phyloP scores from a whole-genome alignment of 202 grass and related monocot species.

The Schoenoplectus tabernaemontani region DNA sequence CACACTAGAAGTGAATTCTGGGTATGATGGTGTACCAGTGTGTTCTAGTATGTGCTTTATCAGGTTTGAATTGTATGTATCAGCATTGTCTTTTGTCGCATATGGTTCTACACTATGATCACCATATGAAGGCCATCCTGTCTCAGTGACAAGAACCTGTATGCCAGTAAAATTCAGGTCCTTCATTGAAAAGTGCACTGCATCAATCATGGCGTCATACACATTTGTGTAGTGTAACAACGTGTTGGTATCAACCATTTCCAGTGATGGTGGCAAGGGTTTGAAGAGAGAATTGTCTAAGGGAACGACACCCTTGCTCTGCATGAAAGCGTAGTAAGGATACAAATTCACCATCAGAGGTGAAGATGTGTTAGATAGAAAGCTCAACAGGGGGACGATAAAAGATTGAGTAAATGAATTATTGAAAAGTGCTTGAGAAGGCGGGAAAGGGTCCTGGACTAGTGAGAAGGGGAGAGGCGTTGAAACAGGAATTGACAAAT shows the following conservation, averaged over 20 bases:
- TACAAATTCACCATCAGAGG: slow-evolving; percentile 96
- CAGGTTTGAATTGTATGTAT: slow-evolving; percentile 78
- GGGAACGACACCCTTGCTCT: slow-evolving; percentile 61
- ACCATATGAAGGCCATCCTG: slow-evolving; percentile 85
- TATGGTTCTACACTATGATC: slow-evolving; percentile 58
- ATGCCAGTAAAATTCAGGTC: slow-evolving; percentile 50
- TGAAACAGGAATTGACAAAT: slow-evolving; percentile 71
- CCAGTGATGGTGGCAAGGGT: slow-evolving; percentile 56
- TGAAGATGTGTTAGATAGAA: slow-evolving; percentile 62
- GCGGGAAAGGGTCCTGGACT: slow-evolving; percentile 73
- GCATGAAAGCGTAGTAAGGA: slow-evolving; percentile 90
- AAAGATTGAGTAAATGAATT: slow-evolving; percentile 50
- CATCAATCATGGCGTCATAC: slow-evolving; percentile 93
- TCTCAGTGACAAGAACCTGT: slow-evolving; percentile 62
- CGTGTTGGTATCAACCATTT: slow-evolving; percentile 95
- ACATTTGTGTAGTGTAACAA: slow-evolving; percentile 97
- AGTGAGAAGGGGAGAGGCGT: slow-evolving; percentile 86
- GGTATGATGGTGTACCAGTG: slow-evolving; percentile 69
- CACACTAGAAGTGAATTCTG: slow-evolving; percentile 47
- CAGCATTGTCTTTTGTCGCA: slow-evolving; percentile 64
- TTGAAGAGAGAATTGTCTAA: slow-evolving; percentile 86
- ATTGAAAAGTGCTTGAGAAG: slow-evolving; percentile 96
- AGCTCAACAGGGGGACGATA: slow-evolving; percentile 55
- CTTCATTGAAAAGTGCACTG: slow-evolving; percentile 57
- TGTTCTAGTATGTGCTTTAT: slow-evolving; percentile 73